Percentiles rank a stretch among this genome's conserved stretches.
Conservation (phyloP, 2,329 filamentous ascomycete genomes). For the Scedosporium aurantiacum region DNA sequence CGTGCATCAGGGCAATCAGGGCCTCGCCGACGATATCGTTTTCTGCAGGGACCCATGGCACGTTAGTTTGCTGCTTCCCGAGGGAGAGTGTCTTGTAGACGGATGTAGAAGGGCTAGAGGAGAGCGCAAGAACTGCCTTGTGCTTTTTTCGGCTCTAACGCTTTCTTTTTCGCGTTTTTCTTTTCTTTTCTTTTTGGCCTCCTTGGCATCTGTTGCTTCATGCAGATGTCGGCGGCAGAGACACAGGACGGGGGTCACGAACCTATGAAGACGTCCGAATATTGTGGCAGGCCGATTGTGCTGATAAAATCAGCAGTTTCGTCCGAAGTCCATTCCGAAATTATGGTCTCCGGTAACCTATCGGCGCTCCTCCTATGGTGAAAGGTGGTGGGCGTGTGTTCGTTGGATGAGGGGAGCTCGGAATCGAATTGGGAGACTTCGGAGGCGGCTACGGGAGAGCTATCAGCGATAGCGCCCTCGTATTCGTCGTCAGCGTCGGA, state of each 20-base stretch:
- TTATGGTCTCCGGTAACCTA: slow-evolving; percentile 60
- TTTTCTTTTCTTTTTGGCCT: neutral
- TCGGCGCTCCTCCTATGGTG: slow-evolving; percentile 55
- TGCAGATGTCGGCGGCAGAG: neutral
- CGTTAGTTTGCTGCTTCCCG: neutral
- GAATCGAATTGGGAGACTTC: slow-evolving; percentile 62
- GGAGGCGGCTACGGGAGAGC: slow-evolving; percentile 57
- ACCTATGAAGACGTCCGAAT: slow-evolving; percentile 77
- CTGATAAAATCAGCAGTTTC: slow-evolving; percentile 85
- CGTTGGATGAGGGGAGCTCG: slow-evolving; percentile 54
- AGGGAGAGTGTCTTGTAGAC: neutral
- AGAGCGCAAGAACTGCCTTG: neutral
- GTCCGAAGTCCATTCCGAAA: slow-evolving; percentile 71
- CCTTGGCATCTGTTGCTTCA: neutral
- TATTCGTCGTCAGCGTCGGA: slow-evolving; percentile 78
- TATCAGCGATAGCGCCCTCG: slow-evolving; percentile 59
- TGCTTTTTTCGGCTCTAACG: neutral
- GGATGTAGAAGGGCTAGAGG: neutral
- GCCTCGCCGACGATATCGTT: slow-evolving; percentile 92
- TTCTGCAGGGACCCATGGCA: slow-evolving; percentile 39
- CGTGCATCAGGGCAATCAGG: slow-evolving; percentile 76
- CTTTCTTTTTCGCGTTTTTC: neutral
- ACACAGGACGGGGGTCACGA: slow-evolving; percentile 22
- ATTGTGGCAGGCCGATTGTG: slow-evolving; percentile 69
- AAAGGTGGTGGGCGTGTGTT: slow-evolving; percentile 73